Percentiles rank a stretch among this genome's conserved stretches.
Conservation (phyloP, 345 rosid species). For the Camelina laxa region DNA sequence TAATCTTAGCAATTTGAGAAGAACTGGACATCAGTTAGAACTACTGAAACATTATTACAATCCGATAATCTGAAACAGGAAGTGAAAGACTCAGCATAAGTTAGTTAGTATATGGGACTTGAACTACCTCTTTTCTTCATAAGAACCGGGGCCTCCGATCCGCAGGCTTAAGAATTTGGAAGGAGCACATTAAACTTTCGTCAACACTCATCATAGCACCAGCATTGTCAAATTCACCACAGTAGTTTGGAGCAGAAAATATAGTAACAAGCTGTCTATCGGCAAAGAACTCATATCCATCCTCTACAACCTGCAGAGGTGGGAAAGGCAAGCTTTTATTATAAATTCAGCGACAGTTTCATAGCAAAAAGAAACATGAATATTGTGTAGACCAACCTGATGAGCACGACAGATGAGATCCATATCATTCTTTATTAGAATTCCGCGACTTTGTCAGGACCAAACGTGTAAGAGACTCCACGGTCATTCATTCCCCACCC, state of each 20-base stretch:
- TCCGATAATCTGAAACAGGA: background rate
- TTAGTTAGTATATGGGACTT: conserved; percentile 15
- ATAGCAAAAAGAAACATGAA: background rate
- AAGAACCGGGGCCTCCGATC: conserved; percentile 64
- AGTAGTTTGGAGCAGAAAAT: conserved; percentile 97
- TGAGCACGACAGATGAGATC: conserved; percentile 97
- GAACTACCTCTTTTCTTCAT: conserved; percentile 51
- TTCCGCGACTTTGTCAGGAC: conserved; percentile 77
- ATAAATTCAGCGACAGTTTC: background rate
- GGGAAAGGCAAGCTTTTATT: background rate
- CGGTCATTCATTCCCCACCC: conserved; percentile 98
- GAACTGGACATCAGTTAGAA: background rate
- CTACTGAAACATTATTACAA: background rate
- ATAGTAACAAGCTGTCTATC: conserved; percentile 90
- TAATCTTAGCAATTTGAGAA: background rate
- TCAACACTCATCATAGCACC: conserved; percentile 99
- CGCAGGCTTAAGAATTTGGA: conserved; percentile 92
- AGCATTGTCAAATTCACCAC: conserved; percentile 95
- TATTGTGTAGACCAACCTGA: conserved; percentile 57
- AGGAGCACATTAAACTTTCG: conserved; percentile 94
- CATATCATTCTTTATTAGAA: conserved; percentile 83
- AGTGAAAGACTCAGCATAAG: conserved; percentile 14
- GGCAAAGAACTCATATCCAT: conserved; percentile 92
- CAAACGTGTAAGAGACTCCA: conserved; percentile 91
- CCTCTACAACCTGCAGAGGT: conserved; percentile 76